phyloP scores from a whole-genome alignment of 2,329 filamentous ascomycete species.

The Gnomoniopsis smithogilvyi region DNA sequence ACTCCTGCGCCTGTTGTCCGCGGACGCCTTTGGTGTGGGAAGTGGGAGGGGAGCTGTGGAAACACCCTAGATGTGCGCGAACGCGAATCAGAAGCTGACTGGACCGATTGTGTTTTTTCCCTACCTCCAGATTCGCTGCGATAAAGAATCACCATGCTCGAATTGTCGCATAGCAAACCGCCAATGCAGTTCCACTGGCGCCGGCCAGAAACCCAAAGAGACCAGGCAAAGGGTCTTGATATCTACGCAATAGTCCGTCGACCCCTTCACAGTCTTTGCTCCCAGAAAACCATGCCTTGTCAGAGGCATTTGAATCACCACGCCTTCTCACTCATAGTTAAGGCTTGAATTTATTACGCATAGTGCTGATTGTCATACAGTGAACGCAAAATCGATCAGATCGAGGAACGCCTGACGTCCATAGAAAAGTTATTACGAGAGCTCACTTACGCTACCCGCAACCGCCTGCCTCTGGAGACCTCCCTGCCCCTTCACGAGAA shows the following conservation, averaged over 20 bases:
- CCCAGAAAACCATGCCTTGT: not conserved
- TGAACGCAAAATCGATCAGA: slow-evolving; percentile 51
- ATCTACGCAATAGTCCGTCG: slow-evolving; percentile 56
- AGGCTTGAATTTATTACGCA: not conserved
- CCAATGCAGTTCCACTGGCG: slow-evolving; percentile 51
- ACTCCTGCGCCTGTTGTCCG: slow-evolving; percentile 5
- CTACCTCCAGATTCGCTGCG: slow-evolving; percentile 52
- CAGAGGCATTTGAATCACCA: not conserved
- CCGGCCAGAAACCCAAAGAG: slow-evolving; percentile 53
- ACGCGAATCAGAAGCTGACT: not conserved
- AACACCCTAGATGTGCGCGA: not conserved
- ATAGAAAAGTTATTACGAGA: slow-evolving; percentile 42
- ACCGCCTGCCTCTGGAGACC: slow-evolving; percentile 16
- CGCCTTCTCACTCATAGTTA: not conserved
- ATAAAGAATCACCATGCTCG: slow-evolving; percentile 56
- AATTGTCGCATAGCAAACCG: slow-evolving; percentile 54
- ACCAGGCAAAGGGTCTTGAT: slow-evolving; percentile 55
- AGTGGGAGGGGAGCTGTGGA: not conserved
- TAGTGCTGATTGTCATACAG: slow-evolving; percentile 27
- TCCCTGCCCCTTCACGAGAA: slow-evolving; percentile 10
- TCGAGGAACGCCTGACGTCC: slow-evolving; percentile 40
- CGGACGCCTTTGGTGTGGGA: slow-evolving; percentile 6
- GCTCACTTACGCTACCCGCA: slow-evolving; percentile 32
- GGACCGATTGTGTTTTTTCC: not conserved
- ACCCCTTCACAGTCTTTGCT: not conserved